These are phyloP conservation scores for Primulina eburnea DNA, from an alignment of 257 asterid species.

Conservation along the genomic window DNA sequence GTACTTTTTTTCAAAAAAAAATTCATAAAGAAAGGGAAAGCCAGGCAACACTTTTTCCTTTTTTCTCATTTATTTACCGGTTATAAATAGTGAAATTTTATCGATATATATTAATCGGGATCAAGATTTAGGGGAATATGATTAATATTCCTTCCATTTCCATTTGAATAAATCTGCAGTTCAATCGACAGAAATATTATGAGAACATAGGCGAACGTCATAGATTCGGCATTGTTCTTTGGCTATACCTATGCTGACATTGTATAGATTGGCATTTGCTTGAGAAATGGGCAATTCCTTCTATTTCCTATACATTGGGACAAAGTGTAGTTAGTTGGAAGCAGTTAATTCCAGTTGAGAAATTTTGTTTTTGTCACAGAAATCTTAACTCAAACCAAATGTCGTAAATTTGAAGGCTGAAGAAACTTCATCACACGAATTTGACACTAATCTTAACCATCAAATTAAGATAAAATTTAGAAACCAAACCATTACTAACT, in stretches of 20 bases:
- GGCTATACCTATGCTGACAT: neutral
- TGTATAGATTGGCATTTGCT: neutral
- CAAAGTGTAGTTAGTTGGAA: conserved; percentile 2
- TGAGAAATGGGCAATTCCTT: neutral
- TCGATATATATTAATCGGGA: too few relatives aligned
- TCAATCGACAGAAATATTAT: too few relatives aligned
- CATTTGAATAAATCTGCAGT: too few relatives aligned
- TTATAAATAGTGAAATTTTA: too few relatives aligned
- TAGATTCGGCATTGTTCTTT: too few relatives aligned
- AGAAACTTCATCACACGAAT: neutral
- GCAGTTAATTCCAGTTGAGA: conserved; percentile 6
- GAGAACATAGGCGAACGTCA: too few relatives aligned
- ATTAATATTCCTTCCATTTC: too few relatives aligned
- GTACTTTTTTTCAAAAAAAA: too few relatives aligned
- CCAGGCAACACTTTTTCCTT: neutral
- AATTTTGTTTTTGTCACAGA: neutral
- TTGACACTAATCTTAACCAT: neutral
- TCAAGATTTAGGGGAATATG: too few relatives aligned
- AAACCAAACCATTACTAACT: too few relatives aligned
- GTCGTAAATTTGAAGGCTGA: conserved; percentile 1
- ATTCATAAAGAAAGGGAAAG: neutral
- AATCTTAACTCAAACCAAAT: neutral
- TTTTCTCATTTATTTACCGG: neutral
- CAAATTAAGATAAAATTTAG: neutral
- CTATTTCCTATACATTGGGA: neutral